Evolutionary conservation across 495 filamentous ascomycete genomes (phyloP), one percentile per base, ranked within the genome.

Genomic region (Podospora conica): DNA sequence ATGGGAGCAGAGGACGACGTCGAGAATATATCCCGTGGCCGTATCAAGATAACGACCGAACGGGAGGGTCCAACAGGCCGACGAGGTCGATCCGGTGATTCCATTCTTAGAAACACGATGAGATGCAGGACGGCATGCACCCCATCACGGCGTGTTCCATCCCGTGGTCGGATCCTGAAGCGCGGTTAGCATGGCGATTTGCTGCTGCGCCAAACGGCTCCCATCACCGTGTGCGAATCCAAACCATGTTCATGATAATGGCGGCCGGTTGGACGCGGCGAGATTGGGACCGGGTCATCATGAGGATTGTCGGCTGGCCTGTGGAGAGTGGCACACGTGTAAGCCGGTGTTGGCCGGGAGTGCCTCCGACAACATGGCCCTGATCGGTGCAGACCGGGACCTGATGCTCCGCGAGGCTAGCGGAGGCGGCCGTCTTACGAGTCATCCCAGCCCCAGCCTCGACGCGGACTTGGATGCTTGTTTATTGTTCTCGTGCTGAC

Each of bases 71-170:
- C 40, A 66, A 29, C 23, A 63, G 22, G 63, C 7, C 60, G 31
- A 61, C 12, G 33, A 57, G 63, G 60, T 21, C 53, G n/a, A 31
- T 33, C 48, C 53, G 28, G 29, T 53, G 57, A 58, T 56, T 68
- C 65, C 63, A 72, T 68, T 68, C 68, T 70, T 64, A 64, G 68
- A 67, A 70, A 63, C 56, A 61, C 21, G 40, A 48, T 48, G 58
- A 61, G 31, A 27, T 48, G 20, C 57, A 59, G 55, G 25, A 59
- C 27, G 31, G 56, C 60, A 64, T 67, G 58, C 28, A 54, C 61
- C 63, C 33, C 53, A 40, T 25, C 33, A 31, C 33, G 58, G 61
- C 9, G 60, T 67, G 64, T 58, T 27, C 58, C 21, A 55, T 68
- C 65, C 60, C 61, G 61, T 58, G 55, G 28, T 62, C 53, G 61